Conservation (phyloP, 345 rosid species). For the Syzygium grande region DNA sequence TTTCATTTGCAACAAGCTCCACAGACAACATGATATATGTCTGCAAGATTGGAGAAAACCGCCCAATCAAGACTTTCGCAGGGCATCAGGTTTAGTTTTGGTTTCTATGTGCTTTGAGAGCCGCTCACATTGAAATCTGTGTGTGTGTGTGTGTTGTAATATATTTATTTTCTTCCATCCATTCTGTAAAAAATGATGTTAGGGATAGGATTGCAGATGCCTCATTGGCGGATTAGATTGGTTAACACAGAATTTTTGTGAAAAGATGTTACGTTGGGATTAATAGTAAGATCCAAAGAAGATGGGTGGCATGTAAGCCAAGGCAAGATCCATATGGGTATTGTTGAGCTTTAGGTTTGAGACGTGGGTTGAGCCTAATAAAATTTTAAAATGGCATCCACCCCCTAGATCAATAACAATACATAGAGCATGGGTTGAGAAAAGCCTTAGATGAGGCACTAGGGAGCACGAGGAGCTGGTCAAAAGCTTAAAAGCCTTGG, state of each 20-base stretch:
- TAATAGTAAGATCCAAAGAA: neutral
- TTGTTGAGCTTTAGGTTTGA: neutral
- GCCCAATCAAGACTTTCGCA: conserved; percentile 67
- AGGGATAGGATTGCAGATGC: neutral
- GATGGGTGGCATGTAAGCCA: neutral
- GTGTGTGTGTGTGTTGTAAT: neutral
- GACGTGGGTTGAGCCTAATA: neutral
- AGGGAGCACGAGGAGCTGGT: neutral
- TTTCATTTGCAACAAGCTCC: conserved; percentile 96
- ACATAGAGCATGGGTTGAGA: neutral
- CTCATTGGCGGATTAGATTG: neutral
- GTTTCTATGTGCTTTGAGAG: neutral
- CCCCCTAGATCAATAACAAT: neutral
- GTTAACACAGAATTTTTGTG: neutral
- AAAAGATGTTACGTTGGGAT: neutral
- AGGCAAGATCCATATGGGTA: neutral
- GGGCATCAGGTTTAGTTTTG: conserved; percentile 74
- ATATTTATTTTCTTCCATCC: neutral
- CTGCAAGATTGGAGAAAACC: conserved; percentile 85
- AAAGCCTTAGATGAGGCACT: neutral
- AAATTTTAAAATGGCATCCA: neutral
- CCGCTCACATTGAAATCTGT: neutral
- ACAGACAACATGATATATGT: conserved; percentile 89
- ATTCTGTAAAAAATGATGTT: neutral
- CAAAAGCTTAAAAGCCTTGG: neutral